A percentile compares a stretch with the other conserved stretches of the same genome.
phyloP scores from a whole-genome alignment of 2,329 filamentous ascomycete genomes.

The Apiospora saccharicola region DNA sequence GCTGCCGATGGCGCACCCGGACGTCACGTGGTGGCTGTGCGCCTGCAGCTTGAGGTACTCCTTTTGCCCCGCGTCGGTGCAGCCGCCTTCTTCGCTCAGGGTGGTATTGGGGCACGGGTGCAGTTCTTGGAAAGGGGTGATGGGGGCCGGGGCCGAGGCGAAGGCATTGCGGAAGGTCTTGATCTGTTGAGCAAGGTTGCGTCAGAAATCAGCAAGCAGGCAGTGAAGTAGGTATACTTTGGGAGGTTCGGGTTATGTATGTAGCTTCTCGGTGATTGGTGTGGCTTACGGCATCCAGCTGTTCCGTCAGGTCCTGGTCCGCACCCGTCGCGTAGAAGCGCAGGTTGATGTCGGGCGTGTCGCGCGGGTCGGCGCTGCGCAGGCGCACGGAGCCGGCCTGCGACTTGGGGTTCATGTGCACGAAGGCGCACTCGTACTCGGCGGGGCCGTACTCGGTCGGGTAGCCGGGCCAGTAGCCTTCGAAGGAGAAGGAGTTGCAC shows the following conservation, averaged over 20 bases:
- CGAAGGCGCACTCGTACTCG: conserved; percentile 48
- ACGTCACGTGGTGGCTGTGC: conserved; percentile 35
- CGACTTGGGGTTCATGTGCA: conserved; percentile 57
- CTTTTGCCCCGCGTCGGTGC: conserved; percentile 34
- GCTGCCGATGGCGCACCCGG: conserved; percentile 36
- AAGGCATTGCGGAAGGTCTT: conserved; percentile 55
- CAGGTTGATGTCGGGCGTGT: conserved; percentile 68
- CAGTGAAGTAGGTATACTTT: not conserved
- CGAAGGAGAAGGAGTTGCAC: conserved; percentile 40
- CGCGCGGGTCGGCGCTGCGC: conserved; percentile 67
- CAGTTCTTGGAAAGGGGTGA: conserved; percentile 44
- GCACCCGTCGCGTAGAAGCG: conserved; percentile 64
- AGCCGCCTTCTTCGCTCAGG: conserved; percentile 24
- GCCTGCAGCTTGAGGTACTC: conserved; percentile 35
- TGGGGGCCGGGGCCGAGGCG: conserved; percentile 39
- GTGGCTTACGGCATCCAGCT: conserved; percentile 36
- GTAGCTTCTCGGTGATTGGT: no score
- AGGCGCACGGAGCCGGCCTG: conserved; percentile 68
- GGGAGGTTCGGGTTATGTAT: not conserved
- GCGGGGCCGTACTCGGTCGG: conserved; percentile 41
- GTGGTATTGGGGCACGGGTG: conserved; percentile 32
- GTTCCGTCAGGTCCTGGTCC: conserved; percentile 41
- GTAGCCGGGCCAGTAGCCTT: conserved; percentile 42
- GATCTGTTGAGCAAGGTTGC: no score
- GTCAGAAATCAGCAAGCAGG: no score